Base-by-base conservation (phyloP, 441 rosid genomes). In the Viola pubescens region DNA sequence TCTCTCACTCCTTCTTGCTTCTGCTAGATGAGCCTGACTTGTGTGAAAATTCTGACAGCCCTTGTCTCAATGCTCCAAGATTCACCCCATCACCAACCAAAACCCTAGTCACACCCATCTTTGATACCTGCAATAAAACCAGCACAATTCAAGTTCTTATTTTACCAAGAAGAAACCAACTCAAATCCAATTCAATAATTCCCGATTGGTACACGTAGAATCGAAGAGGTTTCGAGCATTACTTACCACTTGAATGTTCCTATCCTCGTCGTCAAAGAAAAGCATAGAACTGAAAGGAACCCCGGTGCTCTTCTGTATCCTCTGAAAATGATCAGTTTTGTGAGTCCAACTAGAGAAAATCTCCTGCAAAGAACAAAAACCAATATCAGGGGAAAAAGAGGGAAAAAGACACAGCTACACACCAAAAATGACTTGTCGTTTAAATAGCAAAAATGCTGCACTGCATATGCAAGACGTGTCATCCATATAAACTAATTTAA, bases 321-420 rank as follows among this genome's bases (percentile, higher is more conserved):
- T 89, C 75, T 85, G 91, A 66, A 91, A 89, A 75, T 87, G 98
- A 47, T 91, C 97, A 0, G 95, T 91, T 70, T 91, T 91, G 74
- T 85, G 82, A 3, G 71, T 79, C 87, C 88, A 77, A 60, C 97
- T 87, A 44, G 94, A 78, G 59, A 71, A 91, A 12, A 91, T 87
- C 73, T 89, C 94, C 91, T 91, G 85, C 51, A 73, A 48, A 45
- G 44, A 52, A 13, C 53, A 8, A 46, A 34, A 37, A 11, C 11
- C 3, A 44, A 58, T 46, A 60, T 47, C 59, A 43, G 10, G 10
- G 7, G 10, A 43, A 43, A 43, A 43, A 3, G 7, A 43, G 46
- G 4, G 46, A 43, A 43, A 43, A 26, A 16, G 19, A 26, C 34
- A 26, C 2, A 26, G 34, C 34, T 26, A 26, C 34, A 26, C 2